Percentiles rank a stretch among this genome's conserved stretches.
These are phyloP conservation scores for Massarina eburnea DNA, from an alignment of 2,329 filamentous ascomycete species.

Conservation along the genomic window DNA sequence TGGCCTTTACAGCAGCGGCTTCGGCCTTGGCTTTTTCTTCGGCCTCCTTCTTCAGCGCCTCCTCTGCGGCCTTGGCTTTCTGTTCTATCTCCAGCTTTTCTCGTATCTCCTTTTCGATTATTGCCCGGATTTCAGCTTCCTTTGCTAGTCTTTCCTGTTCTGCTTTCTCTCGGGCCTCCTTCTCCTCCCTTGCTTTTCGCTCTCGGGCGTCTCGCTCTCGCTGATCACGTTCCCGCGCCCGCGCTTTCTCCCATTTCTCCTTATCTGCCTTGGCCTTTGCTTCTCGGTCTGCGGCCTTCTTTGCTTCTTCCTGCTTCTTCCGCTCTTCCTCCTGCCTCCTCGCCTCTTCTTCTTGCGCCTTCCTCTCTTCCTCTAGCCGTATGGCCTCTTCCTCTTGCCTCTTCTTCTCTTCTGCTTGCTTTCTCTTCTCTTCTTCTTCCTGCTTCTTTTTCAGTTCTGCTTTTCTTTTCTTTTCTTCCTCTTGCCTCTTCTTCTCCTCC, in stretches of 20 bases:
- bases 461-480: constrained; percentile 36
- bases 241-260: constrained; percentile 54
- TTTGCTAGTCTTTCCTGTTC: constrained; percentile 39
- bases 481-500: constrained; percentile 32
- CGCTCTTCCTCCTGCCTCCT: constrained; percentile 51
- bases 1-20: constrained; percentile 34
- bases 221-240: constrained; percentile 51
- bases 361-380: constrained; percentile 46
- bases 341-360: constrained; percentile 53
- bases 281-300: constrained; percentile 47
- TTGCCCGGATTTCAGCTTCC: constrained; percentile 39
- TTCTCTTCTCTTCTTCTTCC: constrained; percentile 40
- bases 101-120: constrained; percentile 45
- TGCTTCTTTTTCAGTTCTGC: constrained; percentile 41
- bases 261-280: constrained; percentile 52
- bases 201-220: constrained; percentile 53
- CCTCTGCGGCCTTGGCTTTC: constrained; percentile 41
- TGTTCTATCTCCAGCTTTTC: constrained; percentile 46
- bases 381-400: constrained; percentile 52
- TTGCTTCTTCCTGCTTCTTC: constrained; percentile 5
- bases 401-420: constrained; percentile 37
- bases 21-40: constrained; percentile 36
- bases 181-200: constrained; percentile 47
- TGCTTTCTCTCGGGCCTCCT: constrained; percentile 45
- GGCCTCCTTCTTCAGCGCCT: constrained; percentile 38